Conservation (phyloP, 129 eudicot species). For the Glebionis coronaria region DNA sequence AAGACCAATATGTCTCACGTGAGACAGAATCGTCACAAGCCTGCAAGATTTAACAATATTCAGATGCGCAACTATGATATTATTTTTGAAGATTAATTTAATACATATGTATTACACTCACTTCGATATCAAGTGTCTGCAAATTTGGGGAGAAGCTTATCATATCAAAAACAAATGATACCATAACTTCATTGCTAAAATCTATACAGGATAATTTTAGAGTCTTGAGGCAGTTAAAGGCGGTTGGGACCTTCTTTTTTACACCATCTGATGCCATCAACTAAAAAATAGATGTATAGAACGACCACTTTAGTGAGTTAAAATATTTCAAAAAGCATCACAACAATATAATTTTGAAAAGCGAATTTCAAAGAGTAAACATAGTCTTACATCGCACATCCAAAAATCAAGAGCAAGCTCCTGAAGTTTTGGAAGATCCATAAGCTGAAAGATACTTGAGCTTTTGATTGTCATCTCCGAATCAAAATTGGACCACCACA, state of each 20-base stretch:
- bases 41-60: background rate
- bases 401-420: background rate
- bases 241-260: background rate
- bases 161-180: background rate
- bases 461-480: background rate
- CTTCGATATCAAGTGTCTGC: constrained; percentile 8
- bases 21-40: background rate
- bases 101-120: background rate
- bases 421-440: background rate
- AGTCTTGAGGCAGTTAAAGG: constrained; percentile 13
- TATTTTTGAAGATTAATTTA: background rate
- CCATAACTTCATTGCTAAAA: background rate
- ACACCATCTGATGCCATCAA: background rate
- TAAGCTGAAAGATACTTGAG: background rate
- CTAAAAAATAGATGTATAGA: constrained; percentile 1
- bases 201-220: background rate
- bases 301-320: background rate
- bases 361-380: background rate
- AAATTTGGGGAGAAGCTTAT: constrained; percentile 5
- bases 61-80: background rate
- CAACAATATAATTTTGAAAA: background rate
- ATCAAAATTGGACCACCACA: too few relatives aligned
- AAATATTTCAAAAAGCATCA: background rate
- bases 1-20: background rate
- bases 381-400: background rate